A percentile compares a stretch with the other conserved stretches of the same genome.
Evolutionary conservation across 805 yeast genomes (phyloP).

Genomic region (Candida silvicultrix): DNA sequence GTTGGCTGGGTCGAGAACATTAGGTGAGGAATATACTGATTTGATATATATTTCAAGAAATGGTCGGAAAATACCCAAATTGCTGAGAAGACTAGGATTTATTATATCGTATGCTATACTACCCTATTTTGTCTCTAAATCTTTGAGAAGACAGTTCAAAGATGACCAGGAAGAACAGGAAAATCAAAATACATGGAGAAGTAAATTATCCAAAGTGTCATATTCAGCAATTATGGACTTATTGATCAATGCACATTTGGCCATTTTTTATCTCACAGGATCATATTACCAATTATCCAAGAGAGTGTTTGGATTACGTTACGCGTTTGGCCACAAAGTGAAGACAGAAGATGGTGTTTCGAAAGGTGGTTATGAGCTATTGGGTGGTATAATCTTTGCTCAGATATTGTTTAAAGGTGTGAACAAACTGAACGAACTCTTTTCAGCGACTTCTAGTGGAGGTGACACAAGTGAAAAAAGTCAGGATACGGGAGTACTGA

Average conservation of each 20-base stretch:
- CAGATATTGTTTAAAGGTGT: conserved; percentile 42
- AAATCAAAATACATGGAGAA: conserved; percentile 8
- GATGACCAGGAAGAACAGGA: conserved; percentile 8
- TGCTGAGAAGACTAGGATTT: conserved; percentile 47
- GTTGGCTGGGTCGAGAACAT: conserved; percentile 64
- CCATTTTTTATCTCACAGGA: conserved; percentile 78
- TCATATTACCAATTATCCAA: conserved; percentile 74
- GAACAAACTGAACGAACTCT: conserved; percentile 5
- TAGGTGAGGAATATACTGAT: conserved; percentile 95
- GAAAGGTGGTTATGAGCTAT: conserved; percentile 62
- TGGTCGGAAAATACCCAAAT: conserved; percentile 44
- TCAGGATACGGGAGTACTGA: conserved; percentile 7
- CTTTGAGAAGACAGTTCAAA: conserved; percentile 12
- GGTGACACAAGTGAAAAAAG: conserved; percentile 5
- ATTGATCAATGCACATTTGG: conserved; percentile 64
- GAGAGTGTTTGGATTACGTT: conserved; percentile 72
- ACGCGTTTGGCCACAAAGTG: conserved; percentile 63
- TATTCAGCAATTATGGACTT: conserved; percentile 43
- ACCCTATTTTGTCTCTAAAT: conserved; percentile 45
- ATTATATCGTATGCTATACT: conserved; percentile 52
- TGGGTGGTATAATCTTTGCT: conserved; percentile 56
- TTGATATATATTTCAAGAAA: conserved; percentile 52
- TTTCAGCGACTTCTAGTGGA: neutral
- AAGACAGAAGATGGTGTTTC: conserved; percentile 33
- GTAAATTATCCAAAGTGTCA: conserved; percentile 22